phyloP scores from a whole-genome alignment of 805 yeast species.

The Groenewaldozyma tartarivorans region DNA sequence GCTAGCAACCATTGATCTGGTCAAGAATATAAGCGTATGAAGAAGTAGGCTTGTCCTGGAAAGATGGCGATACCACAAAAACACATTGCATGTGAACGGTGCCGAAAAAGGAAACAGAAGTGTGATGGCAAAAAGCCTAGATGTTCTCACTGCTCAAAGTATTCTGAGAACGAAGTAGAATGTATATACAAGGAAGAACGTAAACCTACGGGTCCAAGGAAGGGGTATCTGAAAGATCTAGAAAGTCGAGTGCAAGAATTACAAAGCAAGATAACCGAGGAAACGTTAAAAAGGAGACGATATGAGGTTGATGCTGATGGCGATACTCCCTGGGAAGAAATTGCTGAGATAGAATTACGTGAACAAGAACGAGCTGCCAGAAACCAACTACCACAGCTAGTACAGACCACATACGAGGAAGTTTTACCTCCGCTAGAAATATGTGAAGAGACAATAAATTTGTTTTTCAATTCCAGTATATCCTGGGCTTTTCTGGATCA shows the following conservation, averaged over 20 bases:
- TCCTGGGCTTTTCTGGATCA: constrained; percentile 28
- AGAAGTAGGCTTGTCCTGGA: no score
- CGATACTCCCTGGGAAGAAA: neutral
- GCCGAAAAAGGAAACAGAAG: constrained; percentile 26
- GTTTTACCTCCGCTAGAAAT: neutral
- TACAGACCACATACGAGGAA: neutral
- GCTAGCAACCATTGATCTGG: no score
- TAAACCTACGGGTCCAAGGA: constrained; percentile 25
- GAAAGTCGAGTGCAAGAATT: constrained; percentile 22
- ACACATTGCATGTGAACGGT: constrained; percentile 26
- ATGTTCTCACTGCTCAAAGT: constrained; percentile 25
- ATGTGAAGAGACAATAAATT: neutral
- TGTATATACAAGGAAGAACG: constrained; percentile 25
- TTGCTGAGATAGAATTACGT: neutral
- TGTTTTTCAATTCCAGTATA: neutral
- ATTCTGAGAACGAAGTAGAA: neutral
- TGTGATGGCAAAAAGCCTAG: constrained; percentile 27
- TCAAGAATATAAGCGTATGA: no score
- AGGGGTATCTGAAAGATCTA: constrained; percentile 26
- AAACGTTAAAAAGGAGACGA: neutral
- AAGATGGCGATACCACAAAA: no score
- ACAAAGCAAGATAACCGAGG: no score
- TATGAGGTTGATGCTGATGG: neutral
- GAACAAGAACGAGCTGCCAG: neutral
- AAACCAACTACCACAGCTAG: no score